Conservation (phyloP, 345 rosid genomes). For the Turritis glabra region DNA sequence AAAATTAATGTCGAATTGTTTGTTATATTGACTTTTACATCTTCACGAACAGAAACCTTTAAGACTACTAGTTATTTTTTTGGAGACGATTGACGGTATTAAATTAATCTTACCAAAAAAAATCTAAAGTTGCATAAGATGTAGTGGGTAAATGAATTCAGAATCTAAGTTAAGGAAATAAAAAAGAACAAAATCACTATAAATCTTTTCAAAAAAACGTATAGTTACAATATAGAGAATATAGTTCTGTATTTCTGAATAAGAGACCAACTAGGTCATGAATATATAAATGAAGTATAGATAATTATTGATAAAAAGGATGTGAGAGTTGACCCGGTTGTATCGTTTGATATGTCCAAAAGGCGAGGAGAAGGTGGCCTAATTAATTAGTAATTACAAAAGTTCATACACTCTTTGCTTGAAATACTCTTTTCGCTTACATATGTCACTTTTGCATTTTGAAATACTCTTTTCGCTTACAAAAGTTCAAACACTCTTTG, state of each 20-base stretch:
- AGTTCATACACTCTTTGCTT: constrained; percentile 3
- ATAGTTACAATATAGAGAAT: neutral
- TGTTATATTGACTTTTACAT: constrained; percentile 17
- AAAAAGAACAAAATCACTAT: neutral
- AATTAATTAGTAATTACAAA: constrained; percentile 1
- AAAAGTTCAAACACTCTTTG: neutral
- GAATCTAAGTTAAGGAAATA: neutral
- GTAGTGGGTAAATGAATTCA: neutral
- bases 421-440: neutral
- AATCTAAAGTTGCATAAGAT: neutral
- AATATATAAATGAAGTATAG: neutral
- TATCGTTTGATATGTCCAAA: constrained; percentile 36
- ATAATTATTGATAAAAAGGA: constrained; percentile 25
- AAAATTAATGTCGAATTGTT: neutral
- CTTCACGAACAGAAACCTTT: neutral
- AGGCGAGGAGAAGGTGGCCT: constrained; percentile 31
- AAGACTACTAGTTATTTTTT: neutral
- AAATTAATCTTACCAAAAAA: neutral
- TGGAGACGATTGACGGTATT: neutral
- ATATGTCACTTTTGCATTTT: neutral
- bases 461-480: neutral
- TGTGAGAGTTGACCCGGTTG: constrained; percentile 36
- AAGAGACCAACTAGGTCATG: constrained; percentile 7
- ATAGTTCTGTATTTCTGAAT: neutral
- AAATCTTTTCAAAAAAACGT: neutral